Base-by-base conservation (phyloP, 2,329 filamentous ascomycete genomes). In the Helicocarpus griseus region DNA sequence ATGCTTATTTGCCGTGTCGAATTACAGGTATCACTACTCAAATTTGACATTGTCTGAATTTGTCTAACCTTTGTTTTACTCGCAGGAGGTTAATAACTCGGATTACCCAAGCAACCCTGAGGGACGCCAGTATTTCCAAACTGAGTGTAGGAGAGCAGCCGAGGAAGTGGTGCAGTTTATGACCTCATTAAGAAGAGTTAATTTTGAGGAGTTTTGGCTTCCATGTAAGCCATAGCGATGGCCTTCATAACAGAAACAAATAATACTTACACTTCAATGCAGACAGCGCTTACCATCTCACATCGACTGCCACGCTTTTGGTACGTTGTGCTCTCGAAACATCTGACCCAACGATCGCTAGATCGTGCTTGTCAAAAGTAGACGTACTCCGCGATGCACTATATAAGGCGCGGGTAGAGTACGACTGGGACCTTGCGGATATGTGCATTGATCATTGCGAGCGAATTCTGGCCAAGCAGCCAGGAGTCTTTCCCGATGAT, bases 381-480 rank as follows among this genome's bases (percentile, higher is more conserved):
- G 69, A 77, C 52, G 69, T 67, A 2, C 67, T 77, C 39, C 72
- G 75, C 35, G 66, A 69, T 6, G 71, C 74, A 29, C 69, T 78
- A 6, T 71, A 73, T 38, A 65, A 69, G 44, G 73, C 74, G 21
- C 66, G 70, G 13, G 71, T 73, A 28, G 72, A 76, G 48, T 73
- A 76, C 57, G 72, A 76, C 47, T 80, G 77, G 77, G 77, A 80
- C 55, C 69, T 79, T 7, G 76, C 76, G 6, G 73, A 76, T 46
- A 78, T 77, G 62, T 78, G 74, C 41, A 62, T 79, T 3, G 74
- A 79, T 38, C 69, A 73, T 58, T 73, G 71, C 59, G 72, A 74
- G 52, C 64, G 65, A 26, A 70, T 74, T 49, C 63, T 73, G 56
- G 69, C 65, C 61, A 63, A 69, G 39, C 68, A 70, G 26, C 67